Evolutionary conservation across 2,329 filamentous ascomycete species (phyloP).

Genomic region (Aspergillus felis): DNA sequence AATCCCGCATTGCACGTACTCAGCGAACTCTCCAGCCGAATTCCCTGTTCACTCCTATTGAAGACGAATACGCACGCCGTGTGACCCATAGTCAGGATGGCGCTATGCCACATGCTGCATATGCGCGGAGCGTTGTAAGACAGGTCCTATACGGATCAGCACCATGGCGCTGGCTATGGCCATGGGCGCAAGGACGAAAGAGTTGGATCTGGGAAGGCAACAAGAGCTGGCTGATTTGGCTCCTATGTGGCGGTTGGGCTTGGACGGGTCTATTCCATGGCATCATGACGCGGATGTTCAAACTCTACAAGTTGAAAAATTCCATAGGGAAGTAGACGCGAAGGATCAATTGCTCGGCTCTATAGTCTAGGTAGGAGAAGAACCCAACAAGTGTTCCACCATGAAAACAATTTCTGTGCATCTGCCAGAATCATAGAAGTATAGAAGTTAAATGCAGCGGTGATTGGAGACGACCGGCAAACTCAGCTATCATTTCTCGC

Average conservation of each 20-base stretch:
- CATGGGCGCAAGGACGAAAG: constrained; percentile 35
- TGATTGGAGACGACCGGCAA: neutral
- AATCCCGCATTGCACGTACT: constrained; percentile 55
- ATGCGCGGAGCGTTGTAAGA: constrained; percentile 53
- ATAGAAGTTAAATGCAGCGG: neutral
- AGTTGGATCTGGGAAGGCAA: constrained; percentile 49
- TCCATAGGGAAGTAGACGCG: constrained; percentile 8
- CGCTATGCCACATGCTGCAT: constrained; percentile 50
- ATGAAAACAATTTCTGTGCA: neutral
- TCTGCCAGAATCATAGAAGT: neutral
- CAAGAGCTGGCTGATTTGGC: constrained; percentile 50
- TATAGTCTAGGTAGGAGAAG: too few relatives aligned
- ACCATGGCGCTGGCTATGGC: constrained; percentile 50
- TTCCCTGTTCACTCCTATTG: constrained; percentile 51
- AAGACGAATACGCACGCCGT: constrained; percentile 49
- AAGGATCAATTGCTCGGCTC: neutral
- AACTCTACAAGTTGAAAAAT: constrained; percentile 45
- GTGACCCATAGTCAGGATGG: constrained; percentile 52
- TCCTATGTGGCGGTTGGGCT: constrained; percentile 47
- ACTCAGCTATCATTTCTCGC: neutral
- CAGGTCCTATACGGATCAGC: constrained; percentile 48
- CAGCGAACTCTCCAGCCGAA: constrained; percentile 45
- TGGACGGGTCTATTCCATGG: constrained; percentile 37
- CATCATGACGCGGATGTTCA: constrained; percentile 50
- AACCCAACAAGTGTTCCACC: too few relatives aligned